phyloP scores from a whole-genome alignment of 2,329 filamentous ascomycete genomes.

The Thielaviopsis punctulata region DNA sequence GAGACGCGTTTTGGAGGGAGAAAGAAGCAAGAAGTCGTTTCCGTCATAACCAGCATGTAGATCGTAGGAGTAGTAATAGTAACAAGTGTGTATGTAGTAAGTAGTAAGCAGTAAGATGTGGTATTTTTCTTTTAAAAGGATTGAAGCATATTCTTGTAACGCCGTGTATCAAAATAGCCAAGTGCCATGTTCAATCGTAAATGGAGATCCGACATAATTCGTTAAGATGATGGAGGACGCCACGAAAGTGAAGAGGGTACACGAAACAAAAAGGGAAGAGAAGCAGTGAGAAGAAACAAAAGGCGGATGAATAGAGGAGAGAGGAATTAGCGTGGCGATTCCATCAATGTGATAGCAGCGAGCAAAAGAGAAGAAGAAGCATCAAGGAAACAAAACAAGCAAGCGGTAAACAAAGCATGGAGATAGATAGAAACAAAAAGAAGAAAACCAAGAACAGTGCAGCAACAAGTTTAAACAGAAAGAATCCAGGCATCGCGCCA shows the following conservation, averaged over 20 bases:
- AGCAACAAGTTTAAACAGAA: neutral
- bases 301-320: neutral
- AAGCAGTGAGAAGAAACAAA: neutral
- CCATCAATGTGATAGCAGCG: slow-evolving; percentile 3
- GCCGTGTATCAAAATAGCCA: neutral
- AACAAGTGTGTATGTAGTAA: neutral
- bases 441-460: slow-evolving; percentile 6
- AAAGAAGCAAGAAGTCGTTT: neutral
- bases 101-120: no score
- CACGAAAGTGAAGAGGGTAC: slow-evolving; percentile 1
- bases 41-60: slow-evolving; percentile 2
- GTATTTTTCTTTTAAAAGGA: slow-evolving; percentile 2
- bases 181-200: neutral
- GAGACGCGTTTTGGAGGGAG: no score
- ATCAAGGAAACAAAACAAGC: neutral
- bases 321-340: slow-evolving; percentile 8
- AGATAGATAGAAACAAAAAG: neutral
- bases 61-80: neutral
- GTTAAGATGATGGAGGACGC: slow-evolving; percentile 7
- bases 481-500: neutral
- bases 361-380: neutral
- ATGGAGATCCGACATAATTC: slow-evolving; percentile 12
- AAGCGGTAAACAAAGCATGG: slow-evolving; percentile 1
- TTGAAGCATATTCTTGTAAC: neutral
- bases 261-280: slow-evolving; percentile 7